These are phyloP conservation scores for Przewalskia tangutica DNA, from an alignment of 257 asterid genomes.

Conservation along the genomic window DNA sequence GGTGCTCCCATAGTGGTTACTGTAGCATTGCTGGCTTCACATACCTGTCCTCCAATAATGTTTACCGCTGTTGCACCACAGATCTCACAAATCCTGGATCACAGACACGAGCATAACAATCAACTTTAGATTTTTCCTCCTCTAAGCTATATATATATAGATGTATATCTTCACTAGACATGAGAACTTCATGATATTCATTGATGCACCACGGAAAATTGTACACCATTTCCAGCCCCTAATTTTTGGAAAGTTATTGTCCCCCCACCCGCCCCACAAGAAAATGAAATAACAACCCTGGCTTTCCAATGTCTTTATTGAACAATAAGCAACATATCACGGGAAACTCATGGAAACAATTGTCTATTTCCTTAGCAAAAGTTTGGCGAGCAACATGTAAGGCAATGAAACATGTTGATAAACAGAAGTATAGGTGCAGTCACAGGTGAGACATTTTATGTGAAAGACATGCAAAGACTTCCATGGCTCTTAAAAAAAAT, in stretches of 20 bases:
- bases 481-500: background rate
- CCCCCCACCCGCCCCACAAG: background rate
- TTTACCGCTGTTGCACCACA: slow-evolving; percentile 36
- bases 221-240: background rate
- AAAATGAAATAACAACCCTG: background rate
- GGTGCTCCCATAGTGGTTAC: slow-evolving; percentile 4
- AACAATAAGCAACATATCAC: background rate
- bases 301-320: background rate
- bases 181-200: background rate
- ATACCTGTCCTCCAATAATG: slow-evolving; percentile 27
- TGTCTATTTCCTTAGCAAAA: background rate
- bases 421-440: background rate
- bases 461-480: background rate
- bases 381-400: background rate
- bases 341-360: background rate
- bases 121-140: background rate
- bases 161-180: background rate
- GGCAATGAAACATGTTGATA: background rate
- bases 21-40: slow-evolving; percentile 12
- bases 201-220: background rate
- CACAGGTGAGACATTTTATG: background rate
- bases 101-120: background rate
- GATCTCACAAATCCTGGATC: slow-evolving; percentile 40
- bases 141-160: background rate
- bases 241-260: background rate